Percentiles rank a stretch among this genome's conserved stretches.
These are phyloP conservation scores for Euphorbia schlechtendalii DNA, from an alignment of 441 rosid genomes.

Conservation along the genomic window DNA sequence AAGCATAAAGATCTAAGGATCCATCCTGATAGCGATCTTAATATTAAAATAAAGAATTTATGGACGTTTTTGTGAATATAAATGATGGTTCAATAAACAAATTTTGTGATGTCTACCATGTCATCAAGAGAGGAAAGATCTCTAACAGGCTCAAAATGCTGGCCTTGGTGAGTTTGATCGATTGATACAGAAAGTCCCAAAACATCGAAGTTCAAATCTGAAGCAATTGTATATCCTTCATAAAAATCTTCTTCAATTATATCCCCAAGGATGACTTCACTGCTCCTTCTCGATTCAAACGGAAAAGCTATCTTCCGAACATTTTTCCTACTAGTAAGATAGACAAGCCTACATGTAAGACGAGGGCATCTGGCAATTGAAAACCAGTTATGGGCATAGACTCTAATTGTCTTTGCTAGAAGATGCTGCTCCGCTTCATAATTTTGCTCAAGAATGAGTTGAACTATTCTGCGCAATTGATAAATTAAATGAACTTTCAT, in stretches of 20 bases:
- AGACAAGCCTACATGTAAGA: constrained; percentile 58
- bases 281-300: constrained; percentile 46
- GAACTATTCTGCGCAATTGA: constrained; percentile 61
- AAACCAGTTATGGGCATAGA: constrained; percentile 94
- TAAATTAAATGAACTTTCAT: constrained; percentile 23
- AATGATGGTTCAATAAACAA: constrained; percentile 15
- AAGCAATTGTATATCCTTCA: constrained; percentile 90
- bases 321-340: constrained; percentile 49
- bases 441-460: constrained; percentile 81
- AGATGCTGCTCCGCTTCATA: constrained; percentile 52
- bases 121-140: constrained; percentile 92
- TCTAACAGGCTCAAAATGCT: constrained; percentile 61
- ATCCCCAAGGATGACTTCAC: constrained; percentile 44
- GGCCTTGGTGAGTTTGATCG: constrained; percentile 40
- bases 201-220: constrained; percentile 73
- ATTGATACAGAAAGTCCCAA: constrained; percentile 71
- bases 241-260: constrained; percentile 76
- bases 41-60: constrained; percentile 15
- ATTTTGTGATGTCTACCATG: constrained; percentile 49
- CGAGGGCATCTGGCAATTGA: constrained; percentile 83
- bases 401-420: constrained; percentile 60
- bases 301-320: constrained; percentile 45
- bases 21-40: constrained; percentile 83
- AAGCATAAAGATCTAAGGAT: constrained; percentile 78
- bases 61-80: constrained; percentile 11